Conservation (phyloP, 305 asterid genomes). For the Fraxinus angustifolia region DNA sequence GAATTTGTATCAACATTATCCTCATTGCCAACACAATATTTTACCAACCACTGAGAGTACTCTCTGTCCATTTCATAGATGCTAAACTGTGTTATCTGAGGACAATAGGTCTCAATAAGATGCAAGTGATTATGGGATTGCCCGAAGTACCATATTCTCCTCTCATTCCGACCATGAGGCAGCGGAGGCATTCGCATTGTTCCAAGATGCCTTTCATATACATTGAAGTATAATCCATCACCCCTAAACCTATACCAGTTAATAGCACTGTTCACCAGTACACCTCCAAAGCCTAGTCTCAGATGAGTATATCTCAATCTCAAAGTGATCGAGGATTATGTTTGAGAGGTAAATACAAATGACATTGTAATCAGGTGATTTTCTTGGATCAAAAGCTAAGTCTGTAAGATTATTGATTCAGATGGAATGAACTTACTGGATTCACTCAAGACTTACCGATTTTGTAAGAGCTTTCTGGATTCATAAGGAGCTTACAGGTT, state of each 20-base stretch:
- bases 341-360: not conserved
- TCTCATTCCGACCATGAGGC: not conserved
- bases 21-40: not conserved
- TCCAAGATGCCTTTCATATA: not conserved
- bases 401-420: not conserved
- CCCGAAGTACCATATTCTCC: slow-evolving; percentile 12
- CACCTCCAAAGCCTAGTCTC: slow-evolving; percentile 16
- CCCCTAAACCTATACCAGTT: not conserved
- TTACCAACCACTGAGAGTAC: slow-evolving; percentile 21
- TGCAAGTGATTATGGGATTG: slow-evolving; percentile 17
- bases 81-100: not conserved
- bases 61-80: slow-evolving; percentile 17
- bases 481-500: too few relatives aligned
- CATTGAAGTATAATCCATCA: slow-evolving; percentile 14
- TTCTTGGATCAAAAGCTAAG: slow-evolving; percentile 24
- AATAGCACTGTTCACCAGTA: not conserved
- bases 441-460: too few relatives aligned
- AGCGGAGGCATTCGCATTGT: not conserved
- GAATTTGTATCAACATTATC: too few relatives aligned
- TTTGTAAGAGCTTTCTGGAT: too few relatives aligned
- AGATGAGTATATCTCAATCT: slow-evolving; percentile 20
- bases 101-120: slow-evolving; percentile 13
- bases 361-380: slow-evolving; percentile 14
- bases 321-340: not conserved
- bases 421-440: too few relatives aligned